Conservation (phyloP, 345 rosid genomes). For the Microcos paniculata region DNA sequence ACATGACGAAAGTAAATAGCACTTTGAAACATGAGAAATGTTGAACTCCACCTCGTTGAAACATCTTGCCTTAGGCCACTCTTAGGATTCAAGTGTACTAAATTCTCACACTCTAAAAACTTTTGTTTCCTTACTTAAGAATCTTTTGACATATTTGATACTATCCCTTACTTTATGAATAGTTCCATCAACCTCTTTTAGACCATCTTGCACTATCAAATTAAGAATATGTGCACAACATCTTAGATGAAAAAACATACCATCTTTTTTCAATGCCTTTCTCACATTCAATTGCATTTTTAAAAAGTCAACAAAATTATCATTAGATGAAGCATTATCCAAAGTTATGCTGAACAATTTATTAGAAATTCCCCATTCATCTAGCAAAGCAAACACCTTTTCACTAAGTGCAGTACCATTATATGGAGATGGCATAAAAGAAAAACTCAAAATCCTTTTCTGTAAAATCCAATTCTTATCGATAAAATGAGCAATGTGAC, state of each 20-base stretch:
- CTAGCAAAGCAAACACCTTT: background rate
- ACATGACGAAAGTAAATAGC: background rate
- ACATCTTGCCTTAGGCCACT: background rate
- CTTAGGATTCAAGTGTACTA: background rate
- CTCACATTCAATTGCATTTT: too few species aligned
- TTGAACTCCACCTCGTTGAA: background rate
- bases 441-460: background rate
- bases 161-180: background rate
- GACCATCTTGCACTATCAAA: background rate
- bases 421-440: background rate
- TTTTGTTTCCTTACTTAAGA: background rate
- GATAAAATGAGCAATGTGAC: background rate
- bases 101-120: background rate
- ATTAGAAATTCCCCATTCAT: background rate
- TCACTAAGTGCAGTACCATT: background rate
- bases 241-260: background rate
- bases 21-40: background rate
- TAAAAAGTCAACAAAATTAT: background rate
- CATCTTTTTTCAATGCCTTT: background rate
- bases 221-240: background rate
- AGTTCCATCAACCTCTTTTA: background rate
- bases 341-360: background rate
- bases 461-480: background rate
- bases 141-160: background rate
- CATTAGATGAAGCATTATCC: background rate